These are phyloP conservation scores for Ophioceras dolichostomum DNA, from an alignment of 2,329 filamentous ascomycete genomes.

Conservation along the genomic window DNA sequence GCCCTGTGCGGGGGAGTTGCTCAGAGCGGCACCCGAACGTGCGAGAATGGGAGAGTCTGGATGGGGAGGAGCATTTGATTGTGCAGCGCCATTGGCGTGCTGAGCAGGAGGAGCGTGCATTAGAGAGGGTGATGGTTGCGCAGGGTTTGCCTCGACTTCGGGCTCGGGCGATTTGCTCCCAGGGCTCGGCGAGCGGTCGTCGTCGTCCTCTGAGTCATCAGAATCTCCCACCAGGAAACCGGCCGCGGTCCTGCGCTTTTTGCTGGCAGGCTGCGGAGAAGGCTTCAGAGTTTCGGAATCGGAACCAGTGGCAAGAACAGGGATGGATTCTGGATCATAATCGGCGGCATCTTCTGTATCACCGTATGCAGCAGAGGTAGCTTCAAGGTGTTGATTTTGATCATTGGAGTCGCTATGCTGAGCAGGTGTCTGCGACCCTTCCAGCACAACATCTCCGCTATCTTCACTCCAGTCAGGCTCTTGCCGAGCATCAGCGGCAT, in stretches of 20 bases:
- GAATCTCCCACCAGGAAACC: conserved; percentile 50
- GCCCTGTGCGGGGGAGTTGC: too few relatives aligned
- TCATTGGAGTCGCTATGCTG: conserved; percentile 34
- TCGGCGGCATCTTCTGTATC: conserved; percentile 38
- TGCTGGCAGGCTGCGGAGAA: conserved; percentile 25
- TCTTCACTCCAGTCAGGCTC: conserved; percentile 5
- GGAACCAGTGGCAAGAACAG: conserved; percentile 17
- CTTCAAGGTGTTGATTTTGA: conserved; percentile 31
- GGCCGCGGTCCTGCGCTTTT: conserved; percentile 48
- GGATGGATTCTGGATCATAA: conserved; percentile 46
- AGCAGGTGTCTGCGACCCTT: conserved; percentile 8
- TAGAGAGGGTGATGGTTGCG: too few relatives aligned
- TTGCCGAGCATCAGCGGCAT: conserved; percentile 1
- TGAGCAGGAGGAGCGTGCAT: too few relatives aligned
- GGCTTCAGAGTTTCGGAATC: conserved; percentile 14
- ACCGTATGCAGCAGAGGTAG: conserved; percentile 27
- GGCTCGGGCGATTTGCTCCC: too few relatives aligned
- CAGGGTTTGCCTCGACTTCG: too few relatives aligned
- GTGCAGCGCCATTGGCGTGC: too few relatives aligned
- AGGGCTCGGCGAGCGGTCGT: too few relatives aligned
- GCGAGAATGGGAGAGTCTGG: too few relatives aligned
- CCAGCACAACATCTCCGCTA: conserved; percentile 8
- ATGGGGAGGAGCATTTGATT: too few relatives aligned
- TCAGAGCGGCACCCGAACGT: too few relatives aligned
- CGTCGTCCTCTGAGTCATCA: conserved; percentile 39